Evolutionary conservation across 306 rosid genomes (phyloP).

Genomic region (Datisca glomerata): DNA sequence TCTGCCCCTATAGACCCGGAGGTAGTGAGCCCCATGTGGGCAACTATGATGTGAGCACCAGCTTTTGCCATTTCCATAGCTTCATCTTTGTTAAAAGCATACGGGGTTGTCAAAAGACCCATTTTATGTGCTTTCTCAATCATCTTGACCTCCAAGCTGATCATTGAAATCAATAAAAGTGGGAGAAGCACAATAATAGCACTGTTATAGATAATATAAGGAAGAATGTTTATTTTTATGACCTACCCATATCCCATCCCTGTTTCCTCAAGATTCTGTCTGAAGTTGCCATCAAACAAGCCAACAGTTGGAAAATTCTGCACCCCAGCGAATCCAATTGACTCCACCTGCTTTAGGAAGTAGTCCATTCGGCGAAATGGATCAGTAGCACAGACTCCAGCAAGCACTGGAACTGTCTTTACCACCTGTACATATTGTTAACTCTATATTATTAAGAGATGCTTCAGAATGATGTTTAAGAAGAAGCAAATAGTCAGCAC

Average conservation of each 20-base stretch:
- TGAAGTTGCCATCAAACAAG: conserved; percentile 78
- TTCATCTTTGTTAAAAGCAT: conserved; percentile 70
- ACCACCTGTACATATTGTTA: conserved; percentile 41
- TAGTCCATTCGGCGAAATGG: conserved; percentile 82
- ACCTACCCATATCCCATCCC: conserved; percentile 92
- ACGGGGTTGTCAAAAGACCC: conserved; percentile 93
- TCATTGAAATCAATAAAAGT: conserved; percentile 14
- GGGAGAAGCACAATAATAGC: background rate
- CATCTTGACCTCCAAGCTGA: conserved; percentile 89
- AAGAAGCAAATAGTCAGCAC: background rate
- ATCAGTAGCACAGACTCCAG: conserved; percentile 87
- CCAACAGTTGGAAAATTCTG: conserved; percentile 98
- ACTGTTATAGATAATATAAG: background rate
- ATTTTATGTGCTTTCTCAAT: conserved; percentile 68
- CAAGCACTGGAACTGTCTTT: conserved; percentile 77
- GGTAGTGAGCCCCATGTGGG: conserved; percentile 93
- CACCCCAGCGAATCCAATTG: conserved; percentile 82
- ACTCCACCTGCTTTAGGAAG: conserved; percentile 83
- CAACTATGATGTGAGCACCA: conserved; percentile 86
- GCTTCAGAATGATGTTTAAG: too few species aligned
- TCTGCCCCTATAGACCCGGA: conserved; percentile 85
- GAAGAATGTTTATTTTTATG: background rate
- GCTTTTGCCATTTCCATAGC: conserved; percentile 73
- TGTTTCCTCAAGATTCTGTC: conserved; percentile 93
- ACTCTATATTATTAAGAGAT: background rate